Base-by-base conservation (phyloP, 306 rosid genomes). In the Lupinus albus region DNA sequence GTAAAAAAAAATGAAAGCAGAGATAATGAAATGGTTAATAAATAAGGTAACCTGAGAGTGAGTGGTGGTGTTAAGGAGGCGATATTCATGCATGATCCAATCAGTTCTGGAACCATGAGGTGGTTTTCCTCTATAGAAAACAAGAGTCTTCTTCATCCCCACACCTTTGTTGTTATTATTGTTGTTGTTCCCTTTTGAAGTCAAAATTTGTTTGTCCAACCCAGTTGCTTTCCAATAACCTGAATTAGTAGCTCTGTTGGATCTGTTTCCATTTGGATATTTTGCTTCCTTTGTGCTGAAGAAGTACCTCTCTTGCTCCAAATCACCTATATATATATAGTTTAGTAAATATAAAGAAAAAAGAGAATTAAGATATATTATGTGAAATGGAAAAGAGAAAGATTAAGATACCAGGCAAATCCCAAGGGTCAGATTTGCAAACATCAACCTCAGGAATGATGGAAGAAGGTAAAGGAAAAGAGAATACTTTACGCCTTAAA, bases 211-310 rank as follows among this genome's bases (percentile, higher is more conserved):
- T 70, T 88, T 93, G 88, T 93, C 99, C 8, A 93, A 58, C 0
- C 99, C 99, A 4, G 99, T 93, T 6, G 99, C 99, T 39, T 93
- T 93, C 99, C 99, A 93, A 52, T 93, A 93, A 4, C 99, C 99
- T 0, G 99, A 84, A 39, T 59, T 62, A 0, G 99, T 90, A 1
- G 97, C 99, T 79, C 99, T 84, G 84, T 93, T 90, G 45, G 99
- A 93, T 50, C 99, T 68, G 79, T 84, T 90, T 11, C 99, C 99
- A 73, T 93, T 90, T 1, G 96, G 96, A 51, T 93, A 93, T 52
- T 93, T 93, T 2, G 99, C 92, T 61, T 90, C 97, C 80, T 91
- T 86, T 0, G 91, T 90, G 82, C 97, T 90, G 82, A 93, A 93
- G 73, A 88, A 93, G 77, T 93, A 93, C 68, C 97, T 88, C 82